These are phyloP conservation scores for Solanum tarapatanum DNA, from an alignment of 257 asterid genomes.

Conservation along the genomic window DNA sequence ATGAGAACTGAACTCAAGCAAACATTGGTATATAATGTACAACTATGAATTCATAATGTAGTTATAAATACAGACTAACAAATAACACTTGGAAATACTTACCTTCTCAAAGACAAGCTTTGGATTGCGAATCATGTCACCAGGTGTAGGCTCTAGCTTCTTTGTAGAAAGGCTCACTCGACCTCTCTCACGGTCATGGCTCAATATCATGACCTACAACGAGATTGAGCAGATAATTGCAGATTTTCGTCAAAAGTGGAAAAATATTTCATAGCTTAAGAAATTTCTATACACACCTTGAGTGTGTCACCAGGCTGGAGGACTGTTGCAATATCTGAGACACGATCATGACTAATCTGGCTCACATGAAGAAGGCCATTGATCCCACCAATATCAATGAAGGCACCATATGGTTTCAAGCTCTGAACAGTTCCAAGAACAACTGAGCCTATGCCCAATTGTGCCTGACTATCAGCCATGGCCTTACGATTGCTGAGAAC, in stretches of 20 bases:
- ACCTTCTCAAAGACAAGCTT: conserved; percentile 93
- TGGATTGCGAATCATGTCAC: conserved; percentile 98
- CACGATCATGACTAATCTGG: conserved; percentile 95
- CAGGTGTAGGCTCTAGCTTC: conserved; percentile 97
- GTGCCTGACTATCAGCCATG: conserved; percentile 96
- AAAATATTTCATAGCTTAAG: background rate
- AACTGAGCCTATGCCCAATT: conserved; percentile 89
- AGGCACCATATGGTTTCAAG: conserved; percentile 95
- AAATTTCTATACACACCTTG: conserved; percentile 37
- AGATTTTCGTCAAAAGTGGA: background rate
- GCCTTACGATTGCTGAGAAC: conserved; percentile 96
- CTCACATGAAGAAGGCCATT: conserved; percentile 93
- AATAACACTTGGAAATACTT: background rate
- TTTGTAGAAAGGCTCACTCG: conserved; percentile 92
- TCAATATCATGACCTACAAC: conserved; percentile 81
- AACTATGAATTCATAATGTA: background rate
- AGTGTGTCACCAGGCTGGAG: conserved; percentile 93
- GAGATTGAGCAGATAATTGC: conserved; percentile 4
- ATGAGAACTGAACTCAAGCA: background rate
- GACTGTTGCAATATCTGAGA: conserved; percentile 77
- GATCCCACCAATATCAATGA: conserved; percentile 92
- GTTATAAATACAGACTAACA: background rate
- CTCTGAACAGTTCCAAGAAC: conserved; percentile 91
- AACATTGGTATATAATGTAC: background rate
- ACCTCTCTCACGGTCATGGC: conserved; percentile 99